Base-by-base conservation (phyloP, 495 filamentous ascomycete species). In the Xylaria telfairii region DNA sequence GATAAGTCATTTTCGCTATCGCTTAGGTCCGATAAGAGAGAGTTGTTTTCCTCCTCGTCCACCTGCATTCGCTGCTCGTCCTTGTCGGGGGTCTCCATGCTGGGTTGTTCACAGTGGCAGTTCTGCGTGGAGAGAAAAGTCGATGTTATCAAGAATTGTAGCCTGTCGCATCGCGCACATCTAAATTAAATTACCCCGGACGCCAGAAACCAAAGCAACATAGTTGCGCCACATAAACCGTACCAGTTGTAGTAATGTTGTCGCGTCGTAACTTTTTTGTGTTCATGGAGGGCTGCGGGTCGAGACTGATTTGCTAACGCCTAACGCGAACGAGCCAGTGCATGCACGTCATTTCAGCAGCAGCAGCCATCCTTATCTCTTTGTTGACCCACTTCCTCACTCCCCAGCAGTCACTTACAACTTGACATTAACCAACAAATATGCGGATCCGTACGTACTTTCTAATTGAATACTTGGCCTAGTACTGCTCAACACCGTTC, bases 1-100 rank as follows among this genome's bases (percentile, higher is more conserved):
- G 69, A 71, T n/a, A 54, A 37, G 26, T 64, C 78, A 63, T 77
- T 71, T n/a, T 79, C 79, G 67, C 72, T 77, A 66, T 72, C 73
- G 61, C 63, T 72, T 41, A 70, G 67, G 57, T 41, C 69, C 13
- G 67, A 68, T 64, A 62, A 70, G 12, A 54, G 60, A 8, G 53
- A 53, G 13, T 73, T 54, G 21, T 73, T 66, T 17, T 73, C 74
- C 0, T 74, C 63, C 15, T 26, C 24, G 15, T 71, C 69, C 34
- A 67, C 37, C 49, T 44, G 69, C 69, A 71, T 71, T 41, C 34
- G 53, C 9, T 53, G 53, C 42, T 62, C 63, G 0, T 70, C 56
- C 15, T 71, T 54, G 24, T 71, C 63, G 32, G 51, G 30, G 6
- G n/a, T 53, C 63, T 63, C 42, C 69, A 71, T 71, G 2, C n/a